Base-by-base conservation (phyloP, 345 rosid genomes). In the Eucalyptus curtisii region DNA sequence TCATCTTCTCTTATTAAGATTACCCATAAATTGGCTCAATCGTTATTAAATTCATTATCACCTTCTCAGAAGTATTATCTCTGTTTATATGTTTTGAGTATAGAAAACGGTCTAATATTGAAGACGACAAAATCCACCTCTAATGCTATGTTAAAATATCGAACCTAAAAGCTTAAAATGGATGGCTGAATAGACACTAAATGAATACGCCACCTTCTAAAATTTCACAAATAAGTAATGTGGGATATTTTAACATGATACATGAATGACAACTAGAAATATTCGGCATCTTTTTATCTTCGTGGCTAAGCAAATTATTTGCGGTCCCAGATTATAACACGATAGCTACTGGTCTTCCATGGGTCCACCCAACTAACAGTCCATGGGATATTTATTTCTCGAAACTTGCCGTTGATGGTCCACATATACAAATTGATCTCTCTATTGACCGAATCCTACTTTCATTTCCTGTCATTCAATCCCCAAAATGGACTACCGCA, bases 321-420 rank as follows among this genome's bases (percentile, higher is more conserved):
- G 81, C 4, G 81, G 44, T 68, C 76, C 20, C 37, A n/a, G 37
- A 61, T 61, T 13, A 30, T n/a, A 61, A n/a, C 76, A n/a, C 40
- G 22, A 7, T 15, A 50, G 44, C 89, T 79, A 44, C 86, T 37
- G 16, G 89, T 88, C 89, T 42, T 66, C 81, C 33, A 42, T 6
- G 59, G 76, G 44, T 24, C 25, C 10, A 8, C 42, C 81, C 80
- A 88, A 57, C 89, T 84, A 88, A 85, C 87, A 85, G 71, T 61
- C 89, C 76, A 7, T 7, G 24, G 14, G 19, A 8, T 30, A 80
- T 52, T 47, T 5, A 57, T 20, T 25, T 88, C 59, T 55, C 27
- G 66, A 42, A 57, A 88, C 49, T 30, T 86, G 11, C 20, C 13
- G 31, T 31, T 22, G 85, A 86, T 42, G 5, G 48, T 86, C 64